These are phyloP conservation scores for Xerocomus potaroensis DNA, from an alignment of 768 basidiomycete genomes.

Conservation along the genomic window DNA sequence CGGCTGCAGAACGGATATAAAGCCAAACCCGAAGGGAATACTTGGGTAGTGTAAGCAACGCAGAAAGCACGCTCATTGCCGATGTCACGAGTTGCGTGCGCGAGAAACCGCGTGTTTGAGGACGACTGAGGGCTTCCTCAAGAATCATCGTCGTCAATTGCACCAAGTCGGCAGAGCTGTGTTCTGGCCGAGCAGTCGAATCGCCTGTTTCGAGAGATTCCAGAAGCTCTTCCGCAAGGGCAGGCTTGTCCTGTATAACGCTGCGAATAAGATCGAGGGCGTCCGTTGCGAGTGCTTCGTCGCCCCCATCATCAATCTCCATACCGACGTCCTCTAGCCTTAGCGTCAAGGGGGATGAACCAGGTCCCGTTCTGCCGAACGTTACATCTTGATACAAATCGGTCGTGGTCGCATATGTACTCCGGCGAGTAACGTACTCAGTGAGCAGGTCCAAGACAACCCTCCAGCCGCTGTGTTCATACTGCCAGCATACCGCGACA, in stretches of 20 bases:
- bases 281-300: constrained; percentile 64
- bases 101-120: constrained; percentile 39
- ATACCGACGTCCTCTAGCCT: constrained; percentile 67
- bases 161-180: constrained; percentile 65
- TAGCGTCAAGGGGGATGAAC: constrained; percentile 39
- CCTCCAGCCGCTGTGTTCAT: constrained; percentile 83
- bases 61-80: constrained; percentile 76
- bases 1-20: constrained; percentile 73
- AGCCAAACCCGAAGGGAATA: constrained; percentile 87
- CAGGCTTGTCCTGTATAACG: constrained; percentile 66
- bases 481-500: constrained; percentile 74
- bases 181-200: constrained; percentile 40
- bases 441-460: constrained; percentile 76
- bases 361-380: constrained; percentile 43
- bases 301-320: constrained; percentile 57
- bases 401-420: constrained; percentile 37
- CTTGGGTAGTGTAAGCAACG: constrained; percentile 65
- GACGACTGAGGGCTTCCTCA: constrained; percentile 66
- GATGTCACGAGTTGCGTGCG: constrained; percentile 69
- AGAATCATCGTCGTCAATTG: constrained; percentile 78
- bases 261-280: constrained; percentile 77
- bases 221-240: constrained; percentile 61
- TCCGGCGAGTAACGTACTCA: constrained; percentile 63
- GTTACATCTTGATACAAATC: constrained; percentile 48
- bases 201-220: constrained; percentile 49